Evolutionary conservation across 371 early-diverging fungal genomes (phyloP).

Genomic region (Dichotomocladium elegans): DNA sequence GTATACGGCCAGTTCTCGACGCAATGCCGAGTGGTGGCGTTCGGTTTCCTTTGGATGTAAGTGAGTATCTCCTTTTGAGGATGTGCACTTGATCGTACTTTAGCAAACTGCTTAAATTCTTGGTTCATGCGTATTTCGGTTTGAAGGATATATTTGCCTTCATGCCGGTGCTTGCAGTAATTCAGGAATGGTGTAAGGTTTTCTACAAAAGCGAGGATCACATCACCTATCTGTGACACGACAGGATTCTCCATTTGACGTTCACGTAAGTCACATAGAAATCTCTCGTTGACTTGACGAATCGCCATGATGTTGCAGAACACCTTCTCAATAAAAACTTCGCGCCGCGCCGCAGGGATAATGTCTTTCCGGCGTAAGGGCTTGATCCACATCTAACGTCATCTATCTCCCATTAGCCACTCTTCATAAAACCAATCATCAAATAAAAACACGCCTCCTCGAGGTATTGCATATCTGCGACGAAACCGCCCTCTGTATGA

Average conservation of each 20-base stretch:
- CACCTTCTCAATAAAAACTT: constrained; percentile 69
- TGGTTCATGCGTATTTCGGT: constrained; percentile 28
- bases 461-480: constrained; percentile 63
- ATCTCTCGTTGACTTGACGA: constrained; percentile 61
- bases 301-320: constrained; percentile 79
- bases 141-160: constrained; percentile 55
- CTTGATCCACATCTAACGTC: constrained; percentile 65
- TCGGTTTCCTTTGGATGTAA: constrained; percentile 20
- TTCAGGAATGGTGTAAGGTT: constrained; percentile 77
- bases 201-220: constrained; percentile 67
- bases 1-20: constrained; percentile 79
- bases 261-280: constrained; percentile 61
- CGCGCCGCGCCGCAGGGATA: constrained; percentile 57
- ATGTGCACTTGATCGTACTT: constrained; percentile 30
- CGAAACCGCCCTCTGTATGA: constrained; percentile 87
- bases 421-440: background rate
- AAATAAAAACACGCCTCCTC: constrained; percentile 16
- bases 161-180: constrained; percentile 86
- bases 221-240: constrained; percentile 82
- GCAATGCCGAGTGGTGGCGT: constrained; percentile 51
- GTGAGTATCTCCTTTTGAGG: background rate
- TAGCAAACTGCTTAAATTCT: constrained; percentile 35
- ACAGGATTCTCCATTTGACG: constrained; percentile 74
- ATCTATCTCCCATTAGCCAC: background rate
- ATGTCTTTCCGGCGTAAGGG: constrained; percentile 67